These are phyloP conservation scores for Cenchrus purpureus DNA, from an alignment of 176 grass and related monocot species.

Conservation along the genomic window DNA sequence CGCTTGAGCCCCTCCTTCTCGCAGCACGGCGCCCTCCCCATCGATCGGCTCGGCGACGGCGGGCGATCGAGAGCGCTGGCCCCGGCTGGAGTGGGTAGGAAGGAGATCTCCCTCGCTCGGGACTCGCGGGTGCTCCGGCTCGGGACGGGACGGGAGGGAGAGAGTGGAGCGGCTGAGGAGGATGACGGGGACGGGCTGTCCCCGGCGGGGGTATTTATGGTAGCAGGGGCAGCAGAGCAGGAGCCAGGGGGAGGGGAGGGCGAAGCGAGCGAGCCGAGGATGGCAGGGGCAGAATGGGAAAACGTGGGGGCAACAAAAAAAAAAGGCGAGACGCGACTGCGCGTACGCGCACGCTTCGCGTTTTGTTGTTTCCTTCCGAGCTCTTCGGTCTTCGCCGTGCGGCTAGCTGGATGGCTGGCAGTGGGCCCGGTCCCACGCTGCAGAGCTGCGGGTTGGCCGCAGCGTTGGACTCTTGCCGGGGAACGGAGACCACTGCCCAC, in stretches of 20 bases:
- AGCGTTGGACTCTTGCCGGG: not conserved
- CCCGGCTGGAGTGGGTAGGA: no score
- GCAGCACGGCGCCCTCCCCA: conserved; percentile 71
- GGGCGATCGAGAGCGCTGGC: no score
- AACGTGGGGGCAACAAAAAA: conserved; percentile 9
- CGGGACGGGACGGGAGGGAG: no score
- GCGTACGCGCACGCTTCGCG: not conserved
- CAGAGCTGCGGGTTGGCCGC: not conserved
- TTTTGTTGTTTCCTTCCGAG: not conserved
- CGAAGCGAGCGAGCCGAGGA: not conserved
- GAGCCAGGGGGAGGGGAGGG: not conserved
- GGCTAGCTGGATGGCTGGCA: not conserved
- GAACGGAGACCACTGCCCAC: no score
- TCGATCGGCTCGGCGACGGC: not conserved
- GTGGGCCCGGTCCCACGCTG: not conserved
- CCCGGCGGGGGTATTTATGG: conserved; percentile 44
- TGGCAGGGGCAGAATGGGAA: not conserved
- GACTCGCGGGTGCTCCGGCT: no score
- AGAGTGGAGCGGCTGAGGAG: not conserved
- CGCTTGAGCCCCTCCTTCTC: conserved; percentile 59
- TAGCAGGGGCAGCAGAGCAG: not conserved
- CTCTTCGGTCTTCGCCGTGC: not conserved
- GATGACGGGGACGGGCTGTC: conserved; percentile 9
- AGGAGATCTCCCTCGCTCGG: no score
- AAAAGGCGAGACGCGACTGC: not conserved